Evolutionary conservation across 2,329 filamentous ascomycete genomes (phyloP).

Genomic region (Hymenoscyphus infarciens): DNA sequence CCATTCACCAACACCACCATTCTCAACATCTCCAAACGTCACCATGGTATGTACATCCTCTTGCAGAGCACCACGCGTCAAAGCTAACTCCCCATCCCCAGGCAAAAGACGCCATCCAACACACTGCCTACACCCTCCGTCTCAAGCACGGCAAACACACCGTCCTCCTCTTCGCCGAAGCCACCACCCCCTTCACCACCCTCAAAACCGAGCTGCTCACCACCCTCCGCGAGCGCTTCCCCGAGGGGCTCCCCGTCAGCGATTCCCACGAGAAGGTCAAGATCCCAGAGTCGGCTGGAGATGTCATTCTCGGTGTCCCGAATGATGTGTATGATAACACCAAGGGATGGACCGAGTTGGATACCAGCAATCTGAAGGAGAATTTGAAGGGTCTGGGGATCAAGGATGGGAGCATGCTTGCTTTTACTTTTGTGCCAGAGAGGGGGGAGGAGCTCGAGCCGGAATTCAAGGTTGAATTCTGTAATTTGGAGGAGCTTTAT

Average conservation of each 20-base stretch:
- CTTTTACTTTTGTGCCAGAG: constrained; percentile 40
- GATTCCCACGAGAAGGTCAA: constrained; percentile 30
- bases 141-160: constrained; percentile 72
- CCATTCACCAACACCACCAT: neutral
- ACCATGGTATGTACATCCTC: neutral
- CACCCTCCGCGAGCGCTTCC: constrained; percentile 55
- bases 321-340: constrained; percentile 45
- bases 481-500: constrained; percentile 26
- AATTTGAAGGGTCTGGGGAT: constrained; percentile 37
- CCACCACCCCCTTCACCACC: constrained; percentile 52
- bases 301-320: constrained; percentile 46
- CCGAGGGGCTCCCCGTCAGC: constrained; percentile 45
- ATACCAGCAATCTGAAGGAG: constrained; percentile 35
- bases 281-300: constrained; percentile 38
- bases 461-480: constrained; percentile 27
- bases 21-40: neutral
- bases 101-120: constrained; percentile 32
- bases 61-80: neutral
- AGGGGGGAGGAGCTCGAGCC: constrained; percentile 13
- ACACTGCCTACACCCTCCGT: constrained; percentile 60
- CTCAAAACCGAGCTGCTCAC: constrained; percentile 57
- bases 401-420: constrained; percentile 39
- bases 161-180: constrained; percentile 63
- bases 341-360: constrained; percentile 47
- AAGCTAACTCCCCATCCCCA: constrained; percentile 9